phyloP scores from a whole-genome alignment of 192 early-diverging fungal genomes.

The Radiomyces spectabilis region DNA sequence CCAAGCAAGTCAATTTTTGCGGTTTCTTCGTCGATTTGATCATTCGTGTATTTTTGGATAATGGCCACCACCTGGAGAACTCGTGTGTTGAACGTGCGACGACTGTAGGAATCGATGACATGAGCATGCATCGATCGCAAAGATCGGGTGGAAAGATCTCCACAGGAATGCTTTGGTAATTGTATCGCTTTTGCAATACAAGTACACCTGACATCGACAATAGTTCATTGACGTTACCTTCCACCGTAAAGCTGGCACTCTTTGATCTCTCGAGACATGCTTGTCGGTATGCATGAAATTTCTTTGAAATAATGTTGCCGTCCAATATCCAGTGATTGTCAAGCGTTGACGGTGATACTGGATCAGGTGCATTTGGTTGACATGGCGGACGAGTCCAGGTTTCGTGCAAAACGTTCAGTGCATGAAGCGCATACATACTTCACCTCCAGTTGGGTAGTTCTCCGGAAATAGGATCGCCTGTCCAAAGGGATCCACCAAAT shows the following conservation, averaged over 20 bases:
- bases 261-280: background rate
- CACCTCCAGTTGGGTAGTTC: no score
- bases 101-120: background rate
- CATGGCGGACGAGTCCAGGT: no score
- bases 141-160: background rate
- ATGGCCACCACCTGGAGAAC: constrained; percentile 1
- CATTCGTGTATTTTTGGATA: background rate
- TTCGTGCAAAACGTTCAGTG: no score
- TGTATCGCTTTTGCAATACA: constrained; percentile 2
- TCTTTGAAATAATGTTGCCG: background rate
- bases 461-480: no score
- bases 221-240: background rate
- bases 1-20: constrained; percentile 3
- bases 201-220: constrained; percentile 9
- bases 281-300: background rate
- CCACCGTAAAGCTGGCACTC: background rate
- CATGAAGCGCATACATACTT: no score
- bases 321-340: constrained; percentile 1
- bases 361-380: no score
- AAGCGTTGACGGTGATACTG: no score
- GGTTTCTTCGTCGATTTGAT: constrained; percentile 1
- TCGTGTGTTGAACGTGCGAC: background rate
- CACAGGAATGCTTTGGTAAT: background rate
- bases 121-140: constrained; percentile 1
- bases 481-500: no score